Conservation (phyloP, 129 eudicot species). For the Pseudognaphalium luteoalbum region DNA sequence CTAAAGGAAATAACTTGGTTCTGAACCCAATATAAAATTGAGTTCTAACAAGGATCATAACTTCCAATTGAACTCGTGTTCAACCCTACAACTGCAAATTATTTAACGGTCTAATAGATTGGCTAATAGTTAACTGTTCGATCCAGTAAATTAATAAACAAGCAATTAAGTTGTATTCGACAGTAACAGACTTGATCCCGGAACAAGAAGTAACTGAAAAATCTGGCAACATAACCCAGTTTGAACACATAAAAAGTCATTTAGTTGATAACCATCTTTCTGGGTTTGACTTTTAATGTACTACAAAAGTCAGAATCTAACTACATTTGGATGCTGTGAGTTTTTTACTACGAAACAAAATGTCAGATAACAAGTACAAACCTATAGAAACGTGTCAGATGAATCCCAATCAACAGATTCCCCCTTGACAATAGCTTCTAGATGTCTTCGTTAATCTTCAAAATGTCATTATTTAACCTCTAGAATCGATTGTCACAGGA, state of each 20-base stretch:
- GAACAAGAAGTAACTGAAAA: not conserved
- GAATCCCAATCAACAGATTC: not conserved
- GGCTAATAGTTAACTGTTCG: not conserved
- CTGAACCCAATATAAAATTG: too few species aligned
- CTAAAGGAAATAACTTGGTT: too few species aligned
- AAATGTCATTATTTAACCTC: too few species aligned
- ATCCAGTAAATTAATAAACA: not conserved
- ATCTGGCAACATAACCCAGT: constrained; percentile 4
- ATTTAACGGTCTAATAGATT: not conserved
- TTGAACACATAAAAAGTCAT: not conserved
- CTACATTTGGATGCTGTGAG: not conserved
- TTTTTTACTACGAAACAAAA: constrained; percentile 9
- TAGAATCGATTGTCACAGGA: too few species aligned
- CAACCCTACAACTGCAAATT: not conserved
- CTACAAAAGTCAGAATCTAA: not conserved
- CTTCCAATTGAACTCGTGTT: not conserved
- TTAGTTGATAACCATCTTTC: constrained; percentile 19
- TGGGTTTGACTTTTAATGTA: constrained; percentile 18
- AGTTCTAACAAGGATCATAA: too few species aligned
- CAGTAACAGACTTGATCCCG: not conserved
- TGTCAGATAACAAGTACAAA: not conserved
- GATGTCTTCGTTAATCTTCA: too few species aligned
- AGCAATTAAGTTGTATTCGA: not conserved
- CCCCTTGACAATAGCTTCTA: too few species aligned
- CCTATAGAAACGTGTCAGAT: not conserved